Base-by-base conservation (phyloP, 352 stramenopile species). In the Phytophthora boehmeriae region DNA sequence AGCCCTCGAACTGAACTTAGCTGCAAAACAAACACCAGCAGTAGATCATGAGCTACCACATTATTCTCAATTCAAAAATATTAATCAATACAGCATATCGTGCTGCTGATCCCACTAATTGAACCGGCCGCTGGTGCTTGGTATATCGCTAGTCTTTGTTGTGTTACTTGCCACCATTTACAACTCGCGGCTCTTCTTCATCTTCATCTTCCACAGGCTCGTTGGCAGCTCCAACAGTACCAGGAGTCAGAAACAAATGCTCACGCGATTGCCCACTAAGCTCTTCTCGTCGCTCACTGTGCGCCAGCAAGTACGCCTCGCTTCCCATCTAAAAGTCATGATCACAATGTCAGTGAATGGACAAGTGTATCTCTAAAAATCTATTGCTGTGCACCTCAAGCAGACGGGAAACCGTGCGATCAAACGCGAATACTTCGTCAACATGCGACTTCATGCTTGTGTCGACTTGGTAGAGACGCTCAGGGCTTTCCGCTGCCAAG, bases 341-440 rank as follows among this genome's bases (percentile, higher is more conserved):
- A 25, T 20, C 20, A 42, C 8, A 38, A 22, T 41, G 28, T 59
- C 41, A 54, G 27, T 10, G 30, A 36, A 11, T 11, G 30, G 11
- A 11, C 30, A 36, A 36, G 30, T 36, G 11, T 17, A 13, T 13
- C 34, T 9, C 14, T 39, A 16, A 28, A 46, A n/a, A 53, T 17
- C 11, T 2, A 30, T 43, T 34, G 32, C 11, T 25, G 46, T 56
- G 17, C 32, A 90, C 76, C 75, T 97, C 91, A 14, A 96, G 49
- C 22, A 97, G 65, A 5, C 91, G 89, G 42, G 86, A 96, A n/a
- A 97, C 72, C 8, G 86, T 95, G 28, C 86, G 80, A 58, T 95
- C 86, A 54, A 95, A 95, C 38, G 86, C 86, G 68, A 95, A 95
- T 4, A 80, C 74, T 58, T 95, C 86, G 66, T 95, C 86, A 43